Conservation (phyloP, 2,329 filamentous ascomycete species). For the Fusarium annulatum region DNA sequence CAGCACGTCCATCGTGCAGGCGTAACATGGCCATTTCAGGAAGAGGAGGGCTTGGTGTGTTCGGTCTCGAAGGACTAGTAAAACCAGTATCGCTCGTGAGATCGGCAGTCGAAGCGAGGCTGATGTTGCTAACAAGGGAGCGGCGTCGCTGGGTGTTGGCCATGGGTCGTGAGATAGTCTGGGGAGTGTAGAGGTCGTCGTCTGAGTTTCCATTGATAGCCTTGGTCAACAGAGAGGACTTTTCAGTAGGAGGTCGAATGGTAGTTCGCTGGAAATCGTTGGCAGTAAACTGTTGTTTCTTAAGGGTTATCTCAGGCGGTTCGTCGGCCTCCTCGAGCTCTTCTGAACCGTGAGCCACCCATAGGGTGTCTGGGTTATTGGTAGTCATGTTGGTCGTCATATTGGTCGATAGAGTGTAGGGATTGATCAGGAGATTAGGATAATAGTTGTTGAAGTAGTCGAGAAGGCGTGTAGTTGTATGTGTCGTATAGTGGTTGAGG, state of each 20-base stretch:
- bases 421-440: conserved; percentile 13
- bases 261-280: conserved; percentile 60
- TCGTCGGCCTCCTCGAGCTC: conserved; percentile 87
- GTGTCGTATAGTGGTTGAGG: conserved; percentile 38
- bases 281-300: conserved; percentile 42
- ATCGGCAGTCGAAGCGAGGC: conserved; percentile 85
- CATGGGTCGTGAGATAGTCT: conserved; percentile 46
- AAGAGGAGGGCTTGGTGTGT: conserved; percentile 88
- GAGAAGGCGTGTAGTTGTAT: conserved; percentile 8
- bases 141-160: conserved; percentile 59
- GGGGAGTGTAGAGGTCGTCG: conserved; percentile 58
- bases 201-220: conserved; percentile 79
- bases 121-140: conserved; percentile 83
- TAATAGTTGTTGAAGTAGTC: neutral
- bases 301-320: conserved; percentile 74
- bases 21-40: conserved; percentile 65
- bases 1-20: conserved; percentile 49
- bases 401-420: conserved; percentile 50
- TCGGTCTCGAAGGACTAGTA: conserved; percentile 88
- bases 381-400: conserved; percentile 50
- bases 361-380: conserved; percentile 46
- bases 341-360: conserved; percentile 57
- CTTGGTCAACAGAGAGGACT: conserved; percentile 87
- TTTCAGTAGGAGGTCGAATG: conserved; percentile 62
- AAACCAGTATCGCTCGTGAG: conserved; percentile 94